phyloP scores from a whole-genome alignment of 176 grass and related monocot genomes.

The Chrysopogon serrulatus region DNA sequence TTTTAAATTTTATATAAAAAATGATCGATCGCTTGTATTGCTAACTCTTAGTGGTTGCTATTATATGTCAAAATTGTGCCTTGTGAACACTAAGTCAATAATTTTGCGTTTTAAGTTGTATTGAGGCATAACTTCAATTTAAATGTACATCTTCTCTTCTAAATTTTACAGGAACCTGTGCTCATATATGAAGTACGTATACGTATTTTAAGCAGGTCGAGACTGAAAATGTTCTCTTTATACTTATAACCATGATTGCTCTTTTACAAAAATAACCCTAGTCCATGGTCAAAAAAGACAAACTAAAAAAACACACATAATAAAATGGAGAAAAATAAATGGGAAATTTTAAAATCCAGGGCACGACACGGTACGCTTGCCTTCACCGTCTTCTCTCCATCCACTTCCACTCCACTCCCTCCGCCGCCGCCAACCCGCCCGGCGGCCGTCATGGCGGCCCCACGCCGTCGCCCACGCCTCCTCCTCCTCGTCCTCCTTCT shows the following conservation, averaged over 20 bases:
- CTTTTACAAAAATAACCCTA: background rate
- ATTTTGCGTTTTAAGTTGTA: too few relatives aligned
- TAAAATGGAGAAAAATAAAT: background rate
- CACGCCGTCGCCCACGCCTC: background rate
- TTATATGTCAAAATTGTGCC: too few relatives aligned
- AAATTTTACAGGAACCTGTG: too few relatives aligned
- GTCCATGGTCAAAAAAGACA: background rate
- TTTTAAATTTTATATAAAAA: too few relatives aligned
- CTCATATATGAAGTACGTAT: too few relatives aligned
- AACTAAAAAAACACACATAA: background rate
- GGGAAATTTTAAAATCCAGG: conserved; percentile 3
- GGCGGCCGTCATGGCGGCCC: conserved; percentile 35
- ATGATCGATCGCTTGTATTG: too few relatives aligned
- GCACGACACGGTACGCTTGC: background rate
- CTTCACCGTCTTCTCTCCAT: background rate
- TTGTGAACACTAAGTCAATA: too few relatives aligned
- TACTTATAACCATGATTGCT: too few relatives aligned
- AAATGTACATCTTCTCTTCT: too few relatives aligned
- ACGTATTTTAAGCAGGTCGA: background rate
- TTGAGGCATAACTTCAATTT: too few relatives aligned
- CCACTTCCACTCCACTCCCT: background rate
- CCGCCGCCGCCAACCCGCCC: background rate
- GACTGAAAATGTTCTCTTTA: too few relatives aligned
- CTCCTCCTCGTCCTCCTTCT: conserved; percentile 1
- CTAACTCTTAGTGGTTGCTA: too few relatives aligned